Base-by-base conservation (phyloP, 2,329 filamentous ascomycete species). In the Sclerotinia glacialis region DNA sequence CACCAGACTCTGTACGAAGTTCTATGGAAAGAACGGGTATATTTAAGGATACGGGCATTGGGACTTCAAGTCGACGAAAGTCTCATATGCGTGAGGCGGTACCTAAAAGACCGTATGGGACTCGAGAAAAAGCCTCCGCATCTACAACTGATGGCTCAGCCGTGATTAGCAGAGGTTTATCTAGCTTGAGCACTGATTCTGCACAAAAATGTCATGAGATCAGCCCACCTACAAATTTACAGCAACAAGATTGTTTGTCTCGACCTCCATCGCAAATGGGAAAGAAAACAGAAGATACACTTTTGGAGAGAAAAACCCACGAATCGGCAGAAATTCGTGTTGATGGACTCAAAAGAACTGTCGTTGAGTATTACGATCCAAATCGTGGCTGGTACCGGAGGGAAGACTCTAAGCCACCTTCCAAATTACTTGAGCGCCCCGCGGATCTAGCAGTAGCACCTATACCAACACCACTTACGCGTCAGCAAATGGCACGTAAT, bases 11-110 rank as follows among this genome's bases (percentile, higher is more conserved):
- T 1, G 64, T 75, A 26, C 63, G 69, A 40, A 70, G 50, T 40
- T 71, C 69, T 12, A 56, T 76, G 26, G 67, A 72, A 49, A 67
- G 68, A 2, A 75, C 73, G 37, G 71, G 75, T 12, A 71, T 76
- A 7, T 74, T 72, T 46, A 68, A 63, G 60, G 68, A 70, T 67
- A 75, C 73, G 21, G 74, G 73, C 3, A 72, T 75, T 49, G 31
- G 64, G 31, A 55, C 2, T 44, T 52, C 62, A 37, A 50, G 53
- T 21, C 26, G 52, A 28, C 46, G 18, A 44, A 60, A 34, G 7
- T 23, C n/a, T n/a, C 23, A 53, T 26, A n/a, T 52, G 47, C 44
- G 21, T 23, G 40, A 42, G 31, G 14, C 8, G 42, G 9, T n/a
- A 37, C 28, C 21, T n/a, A 50, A 26, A 5, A 52, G 5, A 58